A percentile compares a stretch with the other conserved stretches of the same genome.
These are phyloP conservation scores for Erythrophleum ivorense DNA, from an alignment of 331 rosid species.

Conservation along the genomic window DNA sequence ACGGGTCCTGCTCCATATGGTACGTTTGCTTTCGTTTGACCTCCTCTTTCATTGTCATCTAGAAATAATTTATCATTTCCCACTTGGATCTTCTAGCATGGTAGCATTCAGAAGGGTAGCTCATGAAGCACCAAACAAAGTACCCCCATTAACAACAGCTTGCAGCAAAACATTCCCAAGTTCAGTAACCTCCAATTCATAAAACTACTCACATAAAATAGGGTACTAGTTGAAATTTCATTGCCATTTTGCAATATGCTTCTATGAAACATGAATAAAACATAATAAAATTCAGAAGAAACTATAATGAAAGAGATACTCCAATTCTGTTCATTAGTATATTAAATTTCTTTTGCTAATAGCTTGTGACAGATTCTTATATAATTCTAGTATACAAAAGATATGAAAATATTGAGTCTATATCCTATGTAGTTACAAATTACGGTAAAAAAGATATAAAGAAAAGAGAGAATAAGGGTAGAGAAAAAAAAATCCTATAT, in stretches of 20 bases:
- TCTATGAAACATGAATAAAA: not conserved
- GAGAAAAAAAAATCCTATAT: no score
- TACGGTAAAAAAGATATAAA: no score
- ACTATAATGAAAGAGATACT: not conserved
- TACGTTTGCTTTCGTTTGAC: not conserved
- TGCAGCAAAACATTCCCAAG: not conserved
- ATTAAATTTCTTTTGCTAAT: not conserved
- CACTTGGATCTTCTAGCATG: not conserved
- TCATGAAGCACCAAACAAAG: not conserved
- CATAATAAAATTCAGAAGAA: not conserved
- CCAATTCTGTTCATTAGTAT: constrained; percentile 8
- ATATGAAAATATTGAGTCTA: no score
- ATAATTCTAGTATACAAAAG: not conserved
- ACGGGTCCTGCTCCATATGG: not conserved
- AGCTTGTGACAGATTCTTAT: not conserved
- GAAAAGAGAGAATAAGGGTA: no score
- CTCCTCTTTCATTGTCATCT: no score
- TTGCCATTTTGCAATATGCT: constrained; percentile 7
- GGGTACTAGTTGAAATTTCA: not conserved
- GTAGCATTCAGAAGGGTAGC: not conserved
- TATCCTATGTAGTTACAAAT: no score
- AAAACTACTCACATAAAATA: not conserved
- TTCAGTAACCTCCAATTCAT: not conserved
- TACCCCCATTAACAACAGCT: no score
- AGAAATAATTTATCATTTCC: not conserved